Percentiles rank a stretch among this genome's conserved stretches.
These are phyloP conservation scores for Boechera stricta DNA, from an alignment of 345 rosid genomes.

Conservation along the genomic window DNA sequence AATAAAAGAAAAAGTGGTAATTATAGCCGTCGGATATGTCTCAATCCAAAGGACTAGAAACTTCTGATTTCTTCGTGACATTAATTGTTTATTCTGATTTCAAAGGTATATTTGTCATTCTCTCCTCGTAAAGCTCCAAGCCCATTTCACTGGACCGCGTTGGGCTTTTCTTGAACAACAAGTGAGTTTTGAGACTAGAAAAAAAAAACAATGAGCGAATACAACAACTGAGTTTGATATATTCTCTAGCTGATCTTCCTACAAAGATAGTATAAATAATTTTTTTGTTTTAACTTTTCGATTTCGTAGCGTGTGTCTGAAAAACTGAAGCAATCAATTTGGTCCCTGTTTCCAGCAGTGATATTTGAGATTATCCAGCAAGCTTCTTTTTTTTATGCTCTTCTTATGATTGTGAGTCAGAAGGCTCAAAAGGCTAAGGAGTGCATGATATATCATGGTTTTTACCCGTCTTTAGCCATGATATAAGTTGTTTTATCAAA, in stretches of 20 bases:
- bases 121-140: background rate
- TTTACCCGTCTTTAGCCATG: too few relatives aligned
- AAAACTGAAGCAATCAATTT: conserved; percentile 46
- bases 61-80: background rate
- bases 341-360: conserved; percentile 96
- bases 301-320: too few relatives aligned
- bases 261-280: too few relatives aligned
- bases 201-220: too few relatives aligned
- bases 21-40: background rate
- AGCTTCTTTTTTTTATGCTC: conserved; percentile 96
- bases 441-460: conserved; percentile 37
- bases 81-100: background rate
- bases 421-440: conserved; percentile 78
- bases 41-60: conserved; percentile 31
- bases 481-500: too few relatives aligned
- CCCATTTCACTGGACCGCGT: background rate
- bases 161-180: background rate
- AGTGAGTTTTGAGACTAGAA: background rate
- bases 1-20: background rate
- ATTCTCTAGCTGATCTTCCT: too few relatives aligned
- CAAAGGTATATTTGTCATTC: conserved; percentile 14
- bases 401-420: conserved; percentile 86
- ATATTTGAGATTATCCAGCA: conserved; percentile 99
- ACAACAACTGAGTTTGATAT: background rate
- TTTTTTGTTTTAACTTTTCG: too few relatives aligned